These are phyloP conservation scores for Arthromyces matolae DNA, from an alignment of 768 basidiomycete species.

Conservation along the genomic window DNA sequence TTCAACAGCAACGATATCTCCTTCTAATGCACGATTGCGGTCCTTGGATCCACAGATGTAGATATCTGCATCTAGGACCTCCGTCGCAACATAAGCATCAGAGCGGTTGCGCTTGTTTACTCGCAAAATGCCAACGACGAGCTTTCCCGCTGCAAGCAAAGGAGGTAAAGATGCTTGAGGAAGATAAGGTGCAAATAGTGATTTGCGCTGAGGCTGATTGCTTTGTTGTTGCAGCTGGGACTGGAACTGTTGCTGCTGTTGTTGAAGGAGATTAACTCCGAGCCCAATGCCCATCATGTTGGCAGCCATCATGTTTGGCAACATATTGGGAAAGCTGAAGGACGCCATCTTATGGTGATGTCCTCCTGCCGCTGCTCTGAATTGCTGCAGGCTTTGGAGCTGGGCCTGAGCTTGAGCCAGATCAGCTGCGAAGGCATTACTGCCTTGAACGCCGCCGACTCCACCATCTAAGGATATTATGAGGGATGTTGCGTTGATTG, in stretches of 20 bases:
- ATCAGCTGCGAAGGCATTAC: slow-evolving; percentile 68
- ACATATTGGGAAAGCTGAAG: slow-evolving; percentile 97
- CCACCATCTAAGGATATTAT: slow-evolving; percentile 56
- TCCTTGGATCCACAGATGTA: slow-evolving; percentile 99
- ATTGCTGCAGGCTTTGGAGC: slow-evolving; percentile 92
- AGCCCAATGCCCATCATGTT: slow-evolving; percentile 92
- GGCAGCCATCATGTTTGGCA: slow-evolving; percentile 95
- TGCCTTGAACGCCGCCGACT: slow-evolving; percentile 63
- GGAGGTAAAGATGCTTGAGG: slow-evolving; percentile 97
- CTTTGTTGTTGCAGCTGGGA: slow-evolving; percentile 93
- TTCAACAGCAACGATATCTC: slow-evolving; percentile 97
- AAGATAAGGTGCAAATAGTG: slow-evolving; percentile 96
- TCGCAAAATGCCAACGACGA: slow-evolving; percentile 94
- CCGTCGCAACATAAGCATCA: slow-evolving; percentile 97
- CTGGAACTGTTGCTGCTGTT: slow-evolving; percentile 94
- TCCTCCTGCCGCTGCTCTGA: slow-evolving; percentile 91
- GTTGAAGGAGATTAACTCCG: slow-evolving; percentile 82
- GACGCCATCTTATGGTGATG: slow-evolving; percentile 97
- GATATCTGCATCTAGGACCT: slow-evolving; percentile 97
- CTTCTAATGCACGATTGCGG: slow-evolving; percentile 95
- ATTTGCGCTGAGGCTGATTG: slow-evolving; percentile 92
- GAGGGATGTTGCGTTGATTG: neutral
- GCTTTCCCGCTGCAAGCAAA: slow-evolving; percentile 91
- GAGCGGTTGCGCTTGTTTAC: slow-evolving; percentile 99
- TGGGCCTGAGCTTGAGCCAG: slow-evolving; percentile 97